phyloP scores from a whole-genome alignment of 202 grass and related monocot species.

The Tripidium arundinaceum region DNA sequence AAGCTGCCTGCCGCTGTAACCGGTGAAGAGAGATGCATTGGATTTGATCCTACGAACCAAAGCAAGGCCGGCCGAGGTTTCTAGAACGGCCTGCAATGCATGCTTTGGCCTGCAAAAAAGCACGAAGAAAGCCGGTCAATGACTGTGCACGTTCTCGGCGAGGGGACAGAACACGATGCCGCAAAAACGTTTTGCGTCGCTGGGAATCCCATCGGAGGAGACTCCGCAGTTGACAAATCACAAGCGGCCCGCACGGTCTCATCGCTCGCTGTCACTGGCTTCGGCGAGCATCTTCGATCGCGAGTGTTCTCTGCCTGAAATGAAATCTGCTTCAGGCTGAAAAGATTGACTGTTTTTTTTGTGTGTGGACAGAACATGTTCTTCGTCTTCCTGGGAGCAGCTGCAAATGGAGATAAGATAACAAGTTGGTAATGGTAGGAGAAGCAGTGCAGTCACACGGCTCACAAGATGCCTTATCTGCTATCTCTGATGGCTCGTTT shows the following conservation, averaged over 20 bases:
- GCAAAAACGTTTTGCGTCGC: conserved; percentile 30
- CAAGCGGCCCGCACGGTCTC: background rate
- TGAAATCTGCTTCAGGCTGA: background rate
- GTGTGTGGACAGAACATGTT: conserved; percentile 35
- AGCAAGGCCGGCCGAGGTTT: background rate
- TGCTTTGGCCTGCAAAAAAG: conserved; percentile 17
- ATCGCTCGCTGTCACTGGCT: background rate
- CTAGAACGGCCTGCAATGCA: conserved; percentile 14
- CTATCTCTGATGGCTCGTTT: conserved; percentile 7
- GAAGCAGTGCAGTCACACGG: background rate
- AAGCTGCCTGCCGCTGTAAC: conserved; percentile 20
- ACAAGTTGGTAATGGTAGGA: too few relatives aligned
- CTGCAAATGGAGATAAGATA: background rate
- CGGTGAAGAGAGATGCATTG: background rate
- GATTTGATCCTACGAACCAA: conserved; percentile 7
- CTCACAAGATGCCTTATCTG: background rate
- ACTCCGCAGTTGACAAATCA: conserved; percentile 29
- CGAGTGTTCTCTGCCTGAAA: background rate
- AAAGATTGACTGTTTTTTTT: conserved; percentile 9
- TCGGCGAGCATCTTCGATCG: conserved; percentile 17
- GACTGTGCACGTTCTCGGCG: conserved; percentile 23
- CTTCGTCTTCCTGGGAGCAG: background rate
- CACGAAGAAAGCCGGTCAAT: background rate
- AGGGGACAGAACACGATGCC: conserved; percentile 43
- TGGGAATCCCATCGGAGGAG: conserved; percentile 16